Evolutionary conservation across 2,329 filamentous ascomycete genomes (phyloP).

Genomic region (Fusarium hostae): DNA sequence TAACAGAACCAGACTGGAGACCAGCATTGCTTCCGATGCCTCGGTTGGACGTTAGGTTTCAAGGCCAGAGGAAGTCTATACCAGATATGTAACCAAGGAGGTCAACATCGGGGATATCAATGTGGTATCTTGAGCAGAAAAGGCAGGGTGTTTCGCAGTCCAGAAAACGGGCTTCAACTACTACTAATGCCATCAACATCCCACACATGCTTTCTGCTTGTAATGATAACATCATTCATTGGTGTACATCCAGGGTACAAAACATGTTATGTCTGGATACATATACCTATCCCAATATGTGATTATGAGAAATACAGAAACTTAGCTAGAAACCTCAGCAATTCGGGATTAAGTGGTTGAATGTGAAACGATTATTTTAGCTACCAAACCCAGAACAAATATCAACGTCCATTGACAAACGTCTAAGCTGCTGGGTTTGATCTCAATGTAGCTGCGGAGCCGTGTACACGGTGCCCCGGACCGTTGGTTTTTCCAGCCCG

Average conservation of each 20-base stretch:
- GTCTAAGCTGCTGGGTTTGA: neutral
- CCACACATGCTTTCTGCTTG: neutral
- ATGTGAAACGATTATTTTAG: neutral
- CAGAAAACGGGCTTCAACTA: neutral
- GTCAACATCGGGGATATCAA: neutral
- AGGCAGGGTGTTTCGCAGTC: neutral
- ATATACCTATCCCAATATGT: neutral
- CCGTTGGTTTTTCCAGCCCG: slow-evolving; percentile 26
- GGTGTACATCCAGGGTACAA: neutral
- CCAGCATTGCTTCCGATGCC: neutral
- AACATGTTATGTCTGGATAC: neutral
- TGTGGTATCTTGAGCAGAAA: neutral
- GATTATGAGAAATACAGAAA: neutral
- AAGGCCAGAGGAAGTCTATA: neutral
- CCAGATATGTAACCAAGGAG: neutral
- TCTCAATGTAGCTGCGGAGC: slow-evolving; percentile 20
- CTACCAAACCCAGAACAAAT: neutral
- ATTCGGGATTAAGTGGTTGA: neutral
- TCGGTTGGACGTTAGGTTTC: neutral
- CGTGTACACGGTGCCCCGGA: slow-evolving; percentile 13
- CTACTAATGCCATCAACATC: neutral
- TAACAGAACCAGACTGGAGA: neutral
- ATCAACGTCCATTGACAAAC: neutral
- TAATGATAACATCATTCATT: slow-evolving; percentile 6
- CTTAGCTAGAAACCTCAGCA: neutral